Conservation (phyloP, 2,329 filamentous ascomycete genomes). For the Exutisphaerella laricina region DNA sequence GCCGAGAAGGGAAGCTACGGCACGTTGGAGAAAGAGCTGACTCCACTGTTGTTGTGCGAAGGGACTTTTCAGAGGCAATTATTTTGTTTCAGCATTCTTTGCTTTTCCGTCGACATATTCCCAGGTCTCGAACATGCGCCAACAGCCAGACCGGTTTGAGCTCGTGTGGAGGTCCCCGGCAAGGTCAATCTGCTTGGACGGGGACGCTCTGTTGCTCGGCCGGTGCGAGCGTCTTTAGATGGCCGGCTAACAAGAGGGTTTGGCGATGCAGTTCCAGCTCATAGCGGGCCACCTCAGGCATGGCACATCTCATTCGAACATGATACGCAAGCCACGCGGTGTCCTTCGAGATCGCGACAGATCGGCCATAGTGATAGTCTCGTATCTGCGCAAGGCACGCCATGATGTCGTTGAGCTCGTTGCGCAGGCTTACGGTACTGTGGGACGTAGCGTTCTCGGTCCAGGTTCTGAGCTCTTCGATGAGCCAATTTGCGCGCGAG, state of each 20-base stretch:
- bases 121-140: too few species aligned
- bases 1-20: too few species aligned
- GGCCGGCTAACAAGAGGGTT: not conserved
- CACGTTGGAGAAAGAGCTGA: too few species aligned
- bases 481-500: not conserved
- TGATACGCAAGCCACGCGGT: slow-evolving; percentile 1
- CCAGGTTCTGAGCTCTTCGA: not conserved
- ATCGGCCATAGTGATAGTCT: not conserved
- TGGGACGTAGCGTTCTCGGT: not conserved
- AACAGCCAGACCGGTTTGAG: too few species aligned
- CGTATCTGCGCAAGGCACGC: not conserved
- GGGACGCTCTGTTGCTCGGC: too few species aligned
- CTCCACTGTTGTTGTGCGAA: too few species aligned
- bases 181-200: too few species aligned
- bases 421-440: not conserved
- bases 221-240: not conserved
- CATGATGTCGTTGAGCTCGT: slow-evolving; percentile 1
- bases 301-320: not conserved
- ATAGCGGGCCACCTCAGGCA: slow-evolving; percentile 1
- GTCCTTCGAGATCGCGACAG: not conserved
- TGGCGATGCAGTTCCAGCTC: slow-evolving; percentile 2
- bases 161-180: too few species aligned
- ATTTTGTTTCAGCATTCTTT: too few species aligned
- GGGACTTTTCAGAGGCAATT: too few species aligned
- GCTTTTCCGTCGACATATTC: too few species aligned